These are phyloP conservation scores for Candida railenensis DNA, from an alignment of 805 yeast species.

Conservation along the genomic window DNA sequence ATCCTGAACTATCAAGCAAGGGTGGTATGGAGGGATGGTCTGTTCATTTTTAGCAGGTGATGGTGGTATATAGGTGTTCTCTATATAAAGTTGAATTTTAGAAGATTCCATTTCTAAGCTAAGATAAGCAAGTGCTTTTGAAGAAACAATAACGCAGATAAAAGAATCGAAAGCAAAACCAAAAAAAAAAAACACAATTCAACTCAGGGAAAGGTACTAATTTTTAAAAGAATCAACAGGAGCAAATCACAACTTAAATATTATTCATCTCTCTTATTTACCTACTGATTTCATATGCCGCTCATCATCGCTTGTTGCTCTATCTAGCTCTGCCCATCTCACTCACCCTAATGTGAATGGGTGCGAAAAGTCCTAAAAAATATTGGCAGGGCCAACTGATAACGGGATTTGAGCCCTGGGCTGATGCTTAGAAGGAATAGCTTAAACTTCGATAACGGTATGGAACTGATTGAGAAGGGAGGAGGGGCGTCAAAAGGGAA, in stretches of 20 bases:
- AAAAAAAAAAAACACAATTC: too few species aligned
- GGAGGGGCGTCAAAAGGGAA: too few species aligned
- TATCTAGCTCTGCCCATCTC: background rate
- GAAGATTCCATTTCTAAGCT: slow-evolving; percentile 43
- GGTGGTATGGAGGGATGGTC: slow-evolving; percentile 50
- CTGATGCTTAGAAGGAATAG: background rate
- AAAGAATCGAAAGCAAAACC: too few species aligned
- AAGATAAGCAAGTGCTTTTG: too few species aligned
- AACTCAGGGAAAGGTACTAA: too few species aligned
- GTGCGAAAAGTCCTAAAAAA: background rate
- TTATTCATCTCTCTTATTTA: background rate
- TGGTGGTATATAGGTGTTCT: slow-evolving; percentile 50
- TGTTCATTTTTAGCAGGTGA: slow-evolving; percentile 13
- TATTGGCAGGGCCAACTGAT: background rate
- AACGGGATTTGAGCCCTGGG: background rate
- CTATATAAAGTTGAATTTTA: slow-evolving; percentile 34
- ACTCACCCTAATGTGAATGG: background rate
- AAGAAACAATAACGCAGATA: too few species aligned
- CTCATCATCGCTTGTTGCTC: background rate
- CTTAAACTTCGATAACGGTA: background rate
- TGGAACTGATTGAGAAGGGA: background rate
- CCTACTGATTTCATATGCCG: background rate
- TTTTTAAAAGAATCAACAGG: too few species aligned
- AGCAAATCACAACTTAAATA: too few species aligned
- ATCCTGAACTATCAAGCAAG: slow-evolving; percentile 59